These are phyloP conservation scores for Vaccinium darrowii DNA, from an alignment of 148 eudicot genomes.

Conservation along the genomic window DNA sequence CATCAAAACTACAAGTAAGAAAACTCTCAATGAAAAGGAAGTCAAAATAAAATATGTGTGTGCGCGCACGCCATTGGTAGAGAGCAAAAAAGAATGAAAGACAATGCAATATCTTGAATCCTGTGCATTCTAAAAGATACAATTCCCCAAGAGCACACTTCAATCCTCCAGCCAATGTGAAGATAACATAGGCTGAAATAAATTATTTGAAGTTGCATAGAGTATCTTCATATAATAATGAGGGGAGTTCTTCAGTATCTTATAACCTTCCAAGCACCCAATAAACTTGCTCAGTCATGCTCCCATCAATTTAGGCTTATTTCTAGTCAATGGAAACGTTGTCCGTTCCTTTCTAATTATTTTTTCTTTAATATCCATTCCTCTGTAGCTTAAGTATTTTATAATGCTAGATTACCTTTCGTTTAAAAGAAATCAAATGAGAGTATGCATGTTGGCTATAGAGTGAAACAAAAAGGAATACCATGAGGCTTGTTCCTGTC, in stretches of 20 bases:
- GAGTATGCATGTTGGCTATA: not conserved
- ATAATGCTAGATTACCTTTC: not conserved
- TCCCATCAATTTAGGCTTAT: slow-evolving; percentile 10
- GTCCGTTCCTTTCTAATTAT: not conserved
- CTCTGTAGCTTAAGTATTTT: not conserved
- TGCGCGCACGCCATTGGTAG: too few species aligned
- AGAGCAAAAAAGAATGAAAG: too few species aligned
- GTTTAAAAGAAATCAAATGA: not conserved
- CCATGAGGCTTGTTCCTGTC: slow-evolving; percentile 54
- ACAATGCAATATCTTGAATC: too few species aligned
- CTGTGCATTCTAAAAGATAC: not conserved
- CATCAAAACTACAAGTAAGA: too few species aligned
- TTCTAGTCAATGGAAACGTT: not conserved
- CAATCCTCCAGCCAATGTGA: not conserved
- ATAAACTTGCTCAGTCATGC: not conserved
- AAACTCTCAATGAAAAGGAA: too few species aligned
- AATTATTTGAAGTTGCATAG: not conserved
- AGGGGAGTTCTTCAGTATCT: not conserved
- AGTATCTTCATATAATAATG: not conserved
- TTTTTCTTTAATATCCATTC: not conserved
- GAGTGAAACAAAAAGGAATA: slow-evolving; percentile 14
- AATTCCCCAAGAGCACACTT: not conserved
- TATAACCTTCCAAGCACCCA: not conserved
- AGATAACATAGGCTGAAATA: not conserved
- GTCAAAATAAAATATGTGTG: too few species aligned